Percentiles rank a stretch among this genome's conserved stretches.
Evolutionary conservation across 2,329 filamentous ascomycete genomes (phyloP).

Genomic region (Byssothecium circinans): DNA sequence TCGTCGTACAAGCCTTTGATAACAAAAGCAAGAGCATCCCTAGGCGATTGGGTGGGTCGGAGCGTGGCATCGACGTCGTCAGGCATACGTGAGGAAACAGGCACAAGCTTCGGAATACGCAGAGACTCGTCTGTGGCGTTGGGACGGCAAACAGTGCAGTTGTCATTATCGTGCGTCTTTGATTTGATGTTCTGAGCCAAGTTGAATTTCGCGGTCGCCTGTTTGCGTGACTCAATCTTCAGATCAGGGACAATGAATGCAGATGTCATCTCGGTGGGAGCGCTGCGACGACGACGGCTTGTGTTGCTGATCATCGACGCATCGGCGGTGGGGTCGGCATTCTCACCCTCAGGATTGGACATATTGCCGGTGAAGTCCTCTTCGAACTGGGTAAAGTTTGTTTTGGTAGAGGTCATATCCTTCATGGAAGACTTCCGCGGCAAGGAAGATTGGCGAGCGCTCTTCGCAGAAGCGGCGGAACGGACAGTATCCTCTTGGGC

Average conservation of each 20-base stretch:
- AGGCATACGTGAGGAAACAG: conserved; percentile 54
- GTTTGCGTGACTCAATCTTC: conserved; percentile 49
- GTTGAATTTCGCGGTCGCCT: conserved; percentile 22
- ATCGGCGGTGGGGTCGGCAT: conserved; percentile 31
- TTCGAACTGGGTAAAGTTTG: conserved; percentile 32
- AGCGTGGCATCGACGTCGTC: conserved; percentile 62
- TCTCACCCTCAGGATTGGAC: conserved; percentile 26
- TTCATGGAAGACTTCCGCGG: conserved; percentile 61
- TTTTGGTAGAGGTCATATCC: conserved; percentile 46
- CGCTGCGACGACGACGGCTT: conserved; percentile 53
- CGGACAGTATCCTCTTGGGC: conserved; percentile 42
- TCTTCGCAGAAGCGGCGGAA: conserved; percentile 43
- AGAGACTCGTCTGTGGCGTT: conserved; percentile 32
- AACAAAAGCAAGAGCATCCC: conserved; percentile 74
- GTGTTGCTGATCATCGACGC: conserved; percentile 53
- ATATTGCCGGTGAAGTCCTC: conserved; percentile 40
- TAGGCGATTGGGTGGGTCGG: conserved; percentile 66
- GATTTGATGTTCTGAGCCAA: conserved; percentile 24
- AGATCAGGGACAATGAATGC: conserved; percentile 67
- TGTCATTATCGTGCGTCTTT: conserved; percentile 54
- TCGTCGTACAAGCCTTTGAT: conserved; percentile 83
- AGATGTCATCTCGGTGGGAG: conserved; percentile 61
- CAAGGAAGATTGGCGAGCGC: conserved; percentile 41
- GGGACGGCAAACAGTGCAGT: conserved; percentile 60
- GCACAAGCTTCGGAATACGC: conserved; percentile 53